phyloP scores from a whole-genome alignment of 768 basidiomycete genomes.

The Kwoniella mangroviensis region DNA sequence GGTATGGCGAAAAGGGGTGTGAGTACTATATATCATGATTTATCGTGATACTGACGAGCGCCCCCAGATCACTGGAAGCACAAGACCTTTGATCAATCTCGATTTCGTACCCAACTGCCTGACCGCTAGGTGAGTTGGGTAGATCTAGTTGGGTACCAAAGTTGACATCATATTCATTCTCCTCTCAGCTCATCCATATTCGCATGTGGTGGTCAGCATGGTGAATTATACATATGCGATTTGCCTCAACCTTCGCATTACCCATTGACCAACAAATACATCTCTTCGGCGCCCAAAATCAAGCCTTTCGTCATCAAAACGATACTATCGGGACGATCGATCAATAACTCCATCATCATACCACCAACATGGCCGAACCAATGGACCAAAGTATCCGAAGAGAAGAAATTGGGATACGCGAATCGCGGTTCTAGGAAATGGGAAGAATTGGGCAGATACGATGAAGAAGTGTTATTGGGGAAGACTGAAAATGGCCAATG shows the following conservation, averaged over 20 bases:
- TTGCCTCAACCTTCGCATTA: conserved; percentile 31
- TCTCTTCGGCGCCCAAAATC: conserved; percentile 9
- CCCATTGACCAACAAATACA: conserved; percentile 3
- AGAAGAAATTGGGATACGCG: conserved; percentile 30
- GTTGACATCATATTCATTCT: conserved; percentile 22
- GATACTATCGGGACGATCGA: conserved; percentile 44
- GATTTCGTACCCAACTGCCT: conserved; percentile 56
- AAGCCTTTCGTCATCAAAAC: conserved; percentile 39
- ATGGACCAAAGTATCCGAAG: conserved; percentile 29
- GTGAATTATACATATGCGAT: conserved; percentile 51
- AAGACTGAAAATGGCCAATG: conserved; percentile 12
- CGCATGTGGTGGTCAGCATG: conserved; percentile 56
- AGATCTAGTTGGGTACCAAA: background rate
- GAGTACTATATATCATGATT: background rate
- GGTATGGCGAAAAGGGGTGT: conserved; percentile 19
- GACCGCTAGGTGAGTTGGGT: conserved; percentile 47
- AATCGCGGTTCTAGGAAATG: conserved; percentile 26
- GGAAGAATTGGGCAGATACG: conserved; percentile 18
- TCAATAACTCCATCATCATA: conserved; percentile 55
- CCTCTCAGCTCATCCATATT: conserved; percentile 39
- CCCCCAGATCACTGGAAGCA: conserved; percentile 28
- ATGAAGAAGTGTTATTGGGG: conserved; percentile 2
- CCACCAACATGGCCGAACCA: conserved; percentile 43
- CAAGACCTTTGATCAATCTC: conserved; percentile 40
- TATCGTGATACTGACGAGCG: background rate